Base-by-base conservation (phyloP, 1,139 yeast genomes). In the Debaryomyces udenii region DNA sequence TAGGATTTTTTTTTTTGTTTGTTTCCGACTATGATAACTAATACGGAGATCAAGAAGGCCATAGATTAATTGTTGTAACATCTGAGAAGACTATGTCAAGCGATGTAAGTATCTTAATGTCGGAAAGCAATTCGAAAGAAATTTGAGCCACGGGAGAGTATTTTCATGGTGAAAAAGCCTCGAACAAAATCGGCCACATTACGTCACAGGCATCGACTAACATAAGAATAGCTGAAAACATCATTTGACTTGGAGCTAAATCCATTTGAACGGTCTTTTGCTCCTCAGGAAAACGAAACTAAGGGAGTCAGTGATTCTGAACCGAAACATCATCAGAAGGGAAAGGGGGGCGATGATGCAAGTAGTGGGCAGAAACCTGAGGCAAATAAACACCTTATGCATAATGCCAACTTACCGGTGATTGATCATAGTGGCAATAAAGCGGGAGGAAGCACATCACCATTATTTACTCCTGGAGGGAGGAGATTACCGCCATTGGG, bases 221-320 rank as follows among this genome's bases (percentile, higher is more conserved):
- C 38, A 28, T 22, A 38, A 31, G 33, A 20, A 17, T 52, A 69
- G 74, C 68, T 58, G 62, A 69, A 68, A 50, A 66, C 75, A n/a
- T 65, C 76, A 31, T 80, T 88, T 57, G 94, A 86, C 48, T 69
- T 90, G 48, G 99, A 93, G 61, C 96, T 94, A 3, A 93, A 93
- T 57, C 99, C 98, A 2, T 93, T 93, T 57, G 99, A 93, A 63
- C 84, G 86, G 60, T 88, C 96, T 37, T 93, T 93, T 67, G 97
- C 96, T 26, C 54, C 68, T 27, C 83, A 80, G 42, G 75, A 69
- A 24, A 46, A 51, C 29, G 39, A 37, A 27, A 11, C 38, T n/a
- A 29, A 39, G 38, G 47, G 48, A 20, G 35, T 33, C 18, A 32
- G 32, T 23, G 38, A 30, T 10, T 37, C 36, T 11, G 38, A 38